phyloP scores from a whole-genome alignment of 106 monocot genomes.

The Posidonia australis region DNA sequence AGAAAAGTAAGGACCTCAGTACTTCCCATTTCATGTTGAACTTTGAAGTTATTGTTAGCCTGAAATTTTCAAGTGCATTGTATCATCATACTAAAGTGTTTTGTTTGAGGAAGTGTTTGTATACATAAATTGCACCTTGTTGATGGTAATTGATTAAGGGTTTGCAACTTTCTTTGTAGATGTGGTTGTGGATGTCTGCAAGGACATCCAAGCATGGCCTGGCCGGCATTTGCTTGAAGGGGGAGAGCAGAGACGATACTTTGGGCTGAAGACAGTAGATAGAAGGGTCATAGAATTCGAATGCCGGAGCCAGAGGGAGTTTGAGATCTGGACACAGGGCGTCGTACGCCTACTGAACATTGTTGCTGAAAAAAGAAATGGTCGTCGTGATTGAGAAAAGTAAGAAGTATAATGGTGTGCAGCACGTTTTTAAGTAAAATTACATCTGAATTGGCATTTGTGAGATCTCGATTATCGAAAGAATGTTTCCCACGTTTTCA shows the following conservation, averaged over 20 bases:
- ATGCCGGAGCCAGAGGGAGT: conserved; percentile 65
- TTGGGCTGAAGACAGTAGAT: conserved; percentile 72
- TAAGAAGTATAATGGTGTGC: background rate
- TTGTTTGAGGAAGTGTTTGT: too few species aligned
- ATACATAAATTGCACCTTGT: too few species aligned
- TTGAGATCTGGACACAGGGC: conserved; percentile 83
- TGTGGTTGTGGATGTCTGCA: conserved; percentile 56
- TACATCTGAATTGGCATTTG: too few species aligned
- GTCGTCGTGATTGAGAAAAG: conserved; percentile 2
- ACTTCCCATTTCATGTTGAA: too few species aligned
- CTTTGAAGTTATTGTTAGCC: too few species aligned
- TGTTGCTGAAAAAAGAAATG: conserved; percentile 17
- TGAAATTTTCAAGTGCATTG: too few species aligned
- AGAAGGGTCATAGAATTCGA: conserved; percentile 82
- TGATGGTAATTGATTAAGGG: too few species aligned
- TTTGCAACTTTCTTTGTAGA: conserved; percentile 26
- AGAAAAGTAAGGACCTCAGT: conserved; percentile 45
- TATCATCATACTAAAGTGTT: too few species aligned
- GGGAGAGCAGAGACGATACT: conserved; percentile 73
- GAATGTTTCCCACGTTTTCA: too few species aligned
- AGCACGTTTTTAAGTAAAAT: too few species aligned
- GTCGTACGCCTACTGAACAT: conserved; percentile 50
- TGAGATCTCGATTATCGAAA: too few species aligned
- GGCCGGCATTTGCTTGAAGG: conserved; percentile 77
- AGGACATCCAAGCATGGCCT: conserved; percentile 71